phyloP scores from a whole-genome alignment of 2,329 filamentous ascomycete species.

The Parafenestella ontariensis region DNA sequence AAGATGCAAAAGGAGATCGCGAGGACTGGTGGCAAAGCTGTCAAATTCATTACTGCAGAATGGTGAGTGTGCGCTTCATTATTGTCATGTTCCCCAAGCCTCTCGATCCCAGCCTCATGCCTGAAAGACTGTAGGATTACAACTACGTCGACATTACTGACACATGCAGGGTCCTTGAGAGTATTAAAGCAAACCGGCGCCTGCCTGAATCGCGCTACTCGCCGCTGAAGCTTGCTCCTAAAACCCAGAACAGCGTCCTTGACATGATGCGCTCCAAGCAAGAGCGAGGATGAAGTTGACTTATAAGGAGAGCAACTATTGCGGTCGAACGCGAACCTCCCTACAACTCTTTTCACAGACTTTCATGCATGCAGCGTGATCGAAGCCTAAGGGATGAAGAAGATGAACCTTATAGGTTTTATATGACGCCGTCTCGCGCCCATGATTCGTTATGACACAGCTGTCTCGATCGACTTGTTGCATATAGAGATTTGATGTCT shows the following conservation, averaged over 20 bases:
- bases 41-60: slow-evolving; percentile 82
- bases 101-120: neutral
- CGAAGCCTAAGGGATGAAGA: neutral
- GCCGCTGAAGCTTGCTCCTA: slow-evolving; percentile 35
- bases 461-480: neutral
- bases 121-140: neutral
- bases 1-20: slow-evolving; percentile 85
- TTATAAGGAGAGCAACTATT: neutral
- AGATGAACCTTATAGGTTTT: neutral
- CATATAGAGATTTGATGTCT: neutral
- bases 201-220: slow-evolving; percentile 77
- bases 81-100: neutral
- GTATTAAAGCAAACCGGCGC: slow-evolving; percentile 76
- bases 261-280: slow-evolving; percentile 17
- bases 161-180: slow-evolving; percentile 75
- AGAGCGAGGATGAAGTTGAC: slow-evolving; percentile 14
- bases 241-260: slow-evolving; percentile 35
- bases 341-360: neutral
- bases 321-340: neutral
- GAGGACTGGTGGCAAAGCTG: slow-evolving; percentile 68
- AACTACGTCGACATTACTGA: slow-evolving; percentile 19
- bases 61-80: slow-evolving; percentile 61
- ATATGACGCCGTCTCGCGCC: neutral
- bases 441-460: neutral
- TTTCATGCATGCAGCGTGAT: neutral